phyloP scores from a whole-genome alignment of 148 eudicot species.

The Fallopia convolvulus region DNA sequence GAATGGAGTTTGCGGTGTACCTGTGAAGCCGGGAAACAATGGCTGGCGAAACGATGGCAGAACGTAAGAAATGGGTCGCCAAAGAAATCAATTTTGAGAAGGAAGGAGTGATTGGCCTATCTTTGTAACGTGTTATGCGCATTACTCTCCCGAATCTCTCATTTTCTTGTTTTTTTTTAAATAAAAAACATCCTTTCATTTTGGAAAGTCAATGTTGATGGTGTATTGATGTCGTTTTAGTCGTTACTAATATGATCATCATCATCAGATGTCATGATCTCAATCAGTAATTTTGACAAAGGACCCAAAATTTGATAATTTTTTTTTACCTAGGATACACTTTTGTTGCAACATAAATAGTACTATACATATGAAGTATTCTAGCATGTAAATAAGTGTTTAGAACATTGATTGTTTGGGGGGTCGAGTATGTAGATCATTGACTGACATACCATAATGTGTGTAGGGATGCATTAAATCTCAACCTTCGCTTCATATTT shows the following conservation, averaged over 20 bases:
- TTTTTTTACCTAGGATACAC: too few species aligned
- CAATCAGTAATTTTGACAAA: not conserved
- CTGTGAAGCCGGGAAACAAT: conserved; percentile 37
- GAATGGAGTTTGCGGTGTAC: conserved; percentile 9
- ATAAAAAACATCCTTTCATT: not conserved
- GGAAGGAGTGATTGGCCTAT: conserved; percentile 6
- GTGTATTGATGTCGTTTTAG: not conserved
- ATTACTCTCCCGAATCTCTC: not conserved
- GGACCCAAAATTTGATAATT: not conserved
- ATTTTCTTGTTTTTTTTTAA: not conserved
- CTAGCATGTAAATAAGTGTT: too few species aligned
- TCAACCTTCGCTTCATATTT: too few species aligned
- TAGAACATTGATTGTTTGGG: too few species aligned
- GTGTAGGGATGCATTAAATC: too few species aligned
- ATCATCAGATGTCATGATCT: not conserved
- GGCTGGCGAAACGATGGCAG: conserved; percentile 37
- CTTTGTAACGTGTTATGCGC: conserved; percentile 10
- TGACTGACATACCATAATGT: too few species aligned
- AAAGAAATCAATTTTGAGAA: conserved; percentile 7
- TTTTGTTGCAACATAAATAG: too few species aligned
- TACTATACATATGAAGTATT: too few species aligned
- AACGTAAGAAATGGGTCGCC: conserved; percentile 13
- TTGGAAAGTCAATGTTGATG: not conserved
- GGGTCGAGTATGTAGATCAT: too few species aligned
- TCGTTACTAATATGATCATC: not conserved